Conservation (phyloP, 495 filamentous ascomycete species). For the Durotheca rogersii region DNA sequence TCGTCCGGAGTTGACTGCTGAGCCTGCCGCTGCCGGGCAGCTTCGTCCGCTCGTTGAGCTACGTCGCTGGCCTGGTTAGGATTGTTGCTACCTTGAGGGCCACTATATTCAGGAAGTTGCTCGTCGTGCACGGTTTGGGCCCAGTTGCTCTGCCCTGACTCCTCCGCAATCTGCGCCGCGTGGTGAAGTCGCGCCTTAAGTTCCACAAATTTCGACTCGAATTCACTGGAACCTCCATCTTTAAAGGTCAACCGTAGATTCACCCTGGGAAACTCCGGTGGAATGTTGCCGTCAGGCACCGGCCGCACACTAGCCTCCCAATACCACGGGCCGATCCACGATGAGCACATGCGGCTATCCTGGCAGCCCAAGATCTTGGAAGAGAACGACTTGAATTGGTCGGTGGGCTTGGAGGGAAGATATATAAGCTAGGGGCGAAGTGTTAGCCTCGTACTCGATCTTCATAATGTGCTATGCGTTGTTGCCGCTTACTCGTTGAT, state of each 20-base stretch:
- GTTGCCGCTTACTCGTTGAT: conserved; percentile 67
- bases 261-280: conserved; percentile 66
- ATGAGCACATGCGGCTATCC: conserved; percentile 86
- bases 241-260: conserved; percentile 86
- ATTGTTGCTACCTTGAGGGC: conserved; percentile 33
- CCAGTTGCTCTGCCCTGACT: conserved; percentile 47
- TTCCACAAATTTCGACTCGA: conserved; percentile 77
- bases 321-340: conserved; percentile 94
- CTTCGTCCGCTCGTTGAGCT: conserved; percentile 27
- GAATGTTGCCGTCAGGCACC: conserved; percentile 81
- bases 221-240: conserved; percentile 93
- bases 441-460: conserved; percentile 7
- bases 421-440: conserved; percentile 70
- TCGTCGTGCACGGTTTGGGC: conserved; percentile 71
- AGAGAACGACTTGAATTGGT: conserved; percentile 81
- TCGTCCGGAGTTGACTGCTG: conserved; percentile 61
- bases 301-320: conserved; percentile 82
- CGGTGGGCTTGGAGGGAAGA: conserved; percentile 68
- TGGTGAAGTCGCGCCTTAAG: conserved; percentile 82
- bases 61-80: conserved; percentile 22
- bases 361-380: conserved; percentile 79
- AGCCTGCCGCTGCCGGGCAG: conserved; percentile 27
- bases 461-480: neutral
- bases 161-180: conserved; percentile 66
- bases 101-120: conserved; percentile 80